Percentiles rank a stretch among this genome's conserved stretches.
These are phyloP conservation scores for Alternaria sp. DNA, from an alignment of 2,329 filamentous ascomycete genomes.

Conservation along the genomic window DNA sequence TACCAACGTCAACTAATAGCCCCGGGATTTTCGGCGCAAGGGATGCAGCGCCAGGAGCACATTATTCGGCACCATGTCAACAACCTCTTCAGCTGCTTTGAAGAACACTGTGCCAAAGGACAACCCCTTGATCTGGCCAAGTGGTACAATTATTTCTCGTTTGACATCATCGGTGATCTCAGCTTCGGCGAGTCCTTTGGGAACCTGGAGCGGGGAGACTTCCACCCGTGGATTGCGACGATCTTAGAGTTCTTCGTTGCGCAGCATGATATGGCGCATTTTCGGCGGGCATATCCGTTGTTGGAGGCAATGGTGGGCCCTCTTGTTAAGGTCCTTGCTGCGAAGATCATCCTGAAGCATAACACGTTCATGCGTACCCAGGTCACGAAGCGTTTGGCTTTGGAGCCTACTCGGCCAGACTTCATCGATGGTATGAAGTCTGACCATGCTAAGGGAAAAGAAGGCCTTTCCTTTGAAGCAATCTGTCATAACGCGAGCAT, in stretches of 20 bases:
- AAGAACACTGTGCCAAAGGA: constrained; percentile 3
- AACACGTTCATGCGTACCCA: constrained; percentile 1
- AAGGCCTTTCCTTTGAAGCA: constrained; percentile 28
- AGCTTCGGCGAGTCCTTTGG: constrained; percentile 60
- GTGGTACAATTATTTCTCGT: constrained; percentile 29
- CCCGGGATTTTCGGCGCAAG: constrained; percentile 7
- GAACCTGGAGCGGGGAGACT: constrained; percentile 23
- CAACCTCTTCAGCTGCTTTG: constrained; percentile 7
- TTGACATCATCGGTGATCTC: constrained; percentile 53
- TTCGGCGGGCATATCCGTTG: constrained; percentile 4
- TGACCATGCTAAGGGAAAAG: constrained; percentile 18
- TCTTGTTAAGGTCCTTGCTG: not conserved
- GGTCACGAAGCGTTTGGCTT: constrained; percentile 12
- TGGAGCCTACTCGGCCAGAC: constrained; percentile 27
- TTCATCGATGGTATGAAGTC: constrained; percentile 28
- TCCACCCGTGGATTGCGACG: constrained; percentile 30
- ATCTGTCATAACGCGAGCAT: constrained; percentile 18
- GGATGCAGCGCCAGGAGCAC: constrained; percentile 15
- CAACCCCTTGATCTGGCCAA: constrained; percentile 17
- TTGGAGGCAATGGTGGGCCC: constrained; percentile 3
- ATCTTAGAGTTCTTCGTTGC: constrained; percentile 28
- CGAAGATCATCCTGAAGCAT: constrained; percentile 5
- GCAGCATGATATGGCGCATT: constrained; percentile 12
- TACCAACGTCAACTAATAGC: constrained; percentile 11
- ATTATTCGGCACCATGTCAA: constrained; percentile 8